phyloP scores from a whole-genome alignment of 352 stramenopile species.

The Globisporangium ultimum region DNA sequence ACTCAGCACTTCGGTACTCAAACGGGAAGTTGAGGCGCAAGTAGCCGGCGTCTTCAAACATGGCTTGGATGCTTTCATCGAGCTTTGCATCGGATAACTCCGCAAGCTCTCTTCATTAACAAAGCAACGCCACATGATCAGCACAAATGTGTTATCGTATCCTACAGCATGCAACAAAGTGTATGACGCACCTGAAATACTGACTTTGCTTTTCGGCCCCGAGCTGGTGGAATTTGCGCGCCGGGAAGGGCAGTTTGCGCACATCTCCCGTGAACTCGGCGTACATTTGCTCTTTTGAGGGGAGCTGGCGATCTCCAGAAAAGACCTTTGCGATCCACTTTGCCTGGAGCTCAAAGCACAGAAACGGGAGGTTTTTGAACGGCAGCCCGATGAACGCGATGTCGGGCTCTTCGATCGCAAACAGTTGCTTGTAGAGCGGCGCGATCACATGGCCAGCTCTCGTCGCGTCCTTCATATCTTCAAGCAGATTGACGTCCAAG shows the following conservation, averaged over 20 bases:
- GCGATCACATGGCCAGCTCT: slow-evolving; percentile 36
- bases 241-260: slow-evolving; percentile 28
- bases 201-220: slow-evolving; percentile 38
- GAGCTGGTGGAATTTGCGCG: slow-evolving; percentile 72
- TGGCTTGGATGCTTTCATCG: slow-evolving; percentile 48
- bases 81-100: slow-evolving; percentile 32
- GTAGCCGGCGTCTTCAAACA: slow-evolving; percentile 60
- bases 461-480: slow-evolving; percentile 32
- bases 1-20: slow-evolving; percentile 63
- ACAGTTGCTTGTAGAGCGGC: slow-evolving; percentile 75
- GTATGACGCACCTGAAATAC: slow-evolving; percentile 43
- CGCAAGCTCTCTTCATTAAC: slow-evolving; percentile 34
- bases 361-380: slow-evolving; percentile 78
- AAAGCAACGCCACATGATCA: background rate
- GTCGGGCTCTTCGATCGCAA: slow-evolving; percentile 74
- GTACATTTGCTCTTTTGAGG: slow-evolving; percentile 72
- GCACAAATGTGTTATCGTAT: slow-evolving; percentile 10
- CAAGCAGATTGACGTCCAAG: slow-evolving; percentile 20
- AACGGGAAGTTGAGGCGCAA: slow-evolving; percentile 57
- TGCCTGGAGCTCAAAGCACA: slow-evolving; percentile 76
- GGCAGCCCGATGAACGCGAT: slow-evolving; percentile 68
- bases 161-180: slow-evolving; percentile 1
- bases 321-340: slow-evolving; percentile 71
- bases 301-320: slow-evolving; percentile 27
- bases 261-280: slow-evolving; percentile 50